phyloP scores from a whole-genome alignment of 2,329 filamentous ascomycete species.

The Chrysoporthe puriensis region DNA sequence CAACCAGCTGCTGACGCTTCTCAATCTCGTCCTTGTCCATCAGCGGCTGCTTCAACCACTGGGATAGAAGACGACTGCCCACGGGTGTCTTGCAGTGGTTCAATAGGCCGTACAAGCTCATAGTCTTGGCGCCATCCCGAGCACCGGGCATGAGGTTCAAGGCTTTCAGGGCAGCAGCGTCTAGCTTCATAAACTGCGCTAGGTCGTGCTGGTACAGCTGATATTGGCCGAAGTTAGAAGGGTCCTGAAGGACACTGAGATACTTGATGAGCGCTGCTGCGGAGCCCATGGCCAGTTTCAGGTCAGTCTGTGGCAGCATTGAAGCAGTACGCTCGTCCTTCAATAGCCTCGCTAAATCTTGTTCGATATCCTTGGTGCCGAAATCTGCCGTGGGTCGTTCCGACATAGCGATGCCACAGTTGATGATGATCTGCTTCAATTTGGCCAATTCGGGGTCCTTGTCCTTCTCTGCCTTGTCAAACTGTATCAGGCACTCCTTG shows the following conservation, averaged over 20 bases:
- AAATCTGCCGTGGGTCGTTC: constrained; percentile 80
- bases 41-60: constrained; percentile 97
- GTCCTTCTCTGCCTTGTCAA: constrained; percentile 77
- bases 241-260: constrained; percentile 84
- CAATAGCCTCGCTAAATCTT: constrained; percentile 84
- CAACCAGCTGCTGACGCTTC: constrained; percentile 88
- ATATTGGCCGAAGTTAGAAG: constrained; percentile 95
- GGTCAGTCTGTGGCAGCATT: constrained; percentile 83
- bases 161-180: constrained; percentile 90
- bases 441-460: constrained; percentile 90
- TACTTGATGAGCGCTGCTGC: constrained; percentile 95
- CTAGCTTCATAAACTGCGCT: constrained; percentile 97
- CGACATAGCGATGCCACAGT: constrained; percentile 86
- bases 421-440: constrained; percentile 85
- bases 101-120: constrained; percentile 91
- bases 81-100: constrained; percentile 98
- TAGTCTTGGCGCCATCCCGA: constrained; percentile 92
- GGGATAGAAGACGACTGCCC: constrained; percentile 84
- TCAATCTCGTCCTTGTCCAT: constrained; percentile 92
- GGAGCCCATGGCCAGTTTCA: constrained; percentile 95
- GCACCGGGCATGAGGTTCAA: constrained; percentile 97
- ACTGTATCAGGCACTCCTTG: constrained; percentile 87
- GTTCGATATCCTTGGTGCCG: constrained; percentile 88
- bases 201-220: constrained; percentile 97
- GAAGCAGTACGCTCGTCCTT: constrained; percentile 82